Percentiles rank a stretch among this genome's conserved stretches.
Evolutionary conservation across 805 yeast genomes (phyloP).

Genomic region (Yamadazyma olivae): DNA sequence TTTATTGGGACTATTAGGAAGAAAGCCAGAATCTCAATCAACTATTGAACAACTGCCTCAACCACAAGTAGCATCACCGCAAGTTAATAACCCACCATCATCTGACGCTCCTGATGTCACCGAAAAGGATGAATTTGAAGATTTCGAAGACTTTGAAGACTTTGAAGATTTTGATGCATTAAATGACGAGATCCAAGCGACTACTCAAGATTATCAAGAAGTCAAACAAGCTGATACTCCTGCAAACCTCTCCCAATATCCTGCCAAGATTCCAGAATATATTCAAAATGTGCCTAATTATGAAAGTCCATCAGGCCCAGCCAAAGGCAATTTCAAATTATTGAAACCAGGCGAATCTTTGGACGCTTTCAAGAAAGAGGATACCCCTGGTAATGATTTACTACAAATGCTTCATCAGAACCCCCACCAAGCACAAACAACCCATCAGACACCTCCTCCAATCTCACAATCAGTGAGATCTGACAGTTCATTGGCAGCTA

Average conservation of each 20-base stretch:
- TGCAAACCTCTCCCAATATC: neutral
- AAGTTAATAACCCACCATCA: neutral
- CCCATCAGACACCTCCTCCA: neutral
- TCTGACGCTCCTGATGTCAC: neutral
- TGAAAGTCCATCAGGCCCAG: neutral
- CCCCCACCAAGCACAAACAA: neutral
- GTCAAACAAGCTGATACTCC: neutral
- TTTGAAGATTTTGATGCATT: constrained; percentile 31
- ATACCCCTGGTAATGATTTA: constrained; percentile 11
- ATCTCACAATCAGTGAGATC: neutral
- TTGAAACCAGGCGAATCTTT: constrained; percentile 28
- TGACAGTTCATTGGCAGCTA: neutral
- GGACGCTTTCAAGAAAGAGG: constrained; percentile 4
- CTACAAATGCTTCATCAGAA: constrained; percentile 10
- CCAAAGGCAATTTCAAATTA: constrained; percentile 14
- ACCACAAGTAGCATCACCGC: neutral
- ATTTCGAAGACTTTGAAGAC: constrained; percentile 31
- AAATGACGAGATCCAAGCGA: constrained; percentile 8
- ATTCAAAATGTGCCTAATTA: neutral
- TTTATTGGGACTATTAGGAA: neutral
- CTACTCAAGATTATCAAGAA: constrained; percentile 7
- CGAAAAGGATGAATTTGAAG: constrained; percentile 13
- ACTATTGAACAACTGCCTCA: neutral
- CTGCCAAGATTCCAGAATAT: neutral
- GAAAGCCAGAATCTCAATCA: neutral